Evolutionary conservation across 805 yeast genomes (phyloP), one percentile per base, ranked within the genome.

Genomic region (Scheffersomyces coipomensis): DNA sequence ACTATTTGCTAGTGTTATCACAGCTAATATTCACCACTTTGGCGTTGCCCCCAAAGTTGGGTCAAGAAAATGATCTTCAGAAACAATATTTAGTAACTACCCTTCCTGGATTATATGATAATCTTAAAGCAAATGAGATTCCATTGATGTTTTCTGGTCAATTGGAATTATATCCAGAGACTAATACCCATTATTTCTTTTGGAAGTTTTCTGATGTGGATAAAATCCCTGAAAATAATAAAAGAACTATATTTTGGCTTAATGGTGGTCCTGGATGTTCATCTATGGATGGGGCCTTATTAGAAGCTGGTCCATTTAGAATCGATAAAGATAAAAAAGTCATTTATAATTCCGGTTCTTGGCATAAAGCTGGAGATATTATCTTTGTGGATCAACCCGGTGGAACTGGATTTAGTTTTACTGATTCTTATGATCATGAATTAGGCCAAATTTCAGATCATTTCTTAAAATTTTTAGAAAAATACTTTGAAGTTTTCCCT

Each of bases 241-340:
- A 72, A 47, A 73, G 72, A 45, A 71, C 85, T 17, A 73, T 85
- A 7, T 73, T 93, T 39, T 93, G 99, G 98, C 72, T 93, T 17
- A 93, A 93, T 59, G 99, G 99, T 29, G 99, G 99, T 0, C 99
- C 99, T 0, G 99, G 99, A 0, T 93, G 99, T 60, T 89, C 97
- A 2, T 89, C 97, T 0, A 81, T 91, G 93, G 99, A 93, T 62
- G 99, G 99, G 12, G 96, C 96, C 0, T 58, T 93, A 47, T 78
- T 90, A 79, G 99, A 93, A 60, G 66, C 82, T 3, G 99, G 99
- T 0, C 98, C 99, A 0, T 76, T 88, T 32, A 71, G 96, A 38
- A 74, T 88, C 15, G 64, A 68, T 47, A 48, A 56, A 0, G 54
- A 74, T 7, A 44, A 47, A 11, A 57, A 71, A 37, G 73, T 88